phyloP scores from a whole-genome alignment of 2,329 filamentous ascomycete genomes.

The Nemania abortiva region DNA sequence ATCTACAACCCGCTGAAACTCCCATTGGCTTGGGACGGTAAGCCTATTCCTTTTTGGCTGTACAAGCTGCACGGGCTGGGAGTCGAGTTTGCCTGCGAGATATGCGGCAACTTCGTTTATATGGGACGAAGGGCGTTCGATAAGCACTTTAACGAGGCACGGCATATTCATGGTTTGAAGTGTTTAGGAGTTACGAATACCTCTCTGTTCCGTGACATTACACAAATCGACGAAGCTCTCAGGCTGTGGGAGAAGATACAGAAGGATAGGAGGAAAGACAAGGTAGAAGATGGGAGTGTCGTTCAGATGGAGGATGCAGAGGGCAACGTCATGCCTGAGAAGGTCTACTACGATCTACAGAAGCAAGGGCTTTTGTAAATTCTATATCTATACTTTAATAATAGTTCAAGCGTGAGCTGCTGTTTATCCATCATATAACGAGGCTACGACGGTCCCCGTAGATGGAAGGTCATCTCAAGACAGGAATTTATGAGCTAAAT shows the following conservation, averaged over 20 bases:
- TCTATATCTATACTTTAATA: slow-evolving; percentile 20
- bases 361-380: slow-evolving; percentile 85
- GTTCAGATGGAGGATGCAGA: slow-evolving; percentile 99
- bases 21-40: slow-evolving; percentile 96
- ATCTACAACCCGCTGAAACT: slow-evolving; percentile 98
- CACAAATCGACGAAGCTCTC: slow-evolving; percentile 87
- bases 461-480: background rate
- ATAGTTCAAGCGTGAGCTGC: background rate
- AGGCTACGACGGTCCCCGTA: background rate
- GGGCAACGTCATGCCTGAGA: slow-evolving; percentile 99
- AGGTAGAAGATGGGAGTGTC: slow-evolving; percentile 81
- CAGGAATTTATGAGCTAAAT: background rate
- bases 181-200: slow-evolving; percentile 95
- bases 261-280: slow-evolving; percentile 82
- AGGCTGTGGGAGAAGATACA: slow-evolving; percentile 94
- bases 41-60: slow-evolving; percentile 98
- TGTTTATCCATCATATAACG: background rate
- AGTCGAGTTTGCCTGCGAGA: slow-evolving; percentile 94
- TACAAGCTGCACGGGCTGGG: slow-evolving; percentile 97
- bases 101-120: slow-evolving; percentile 99
- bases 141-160: slow-evolving; percentile 96
- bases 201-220: slow-evolving; percentile 93
- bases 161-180: slow-evolving; percentile 93
- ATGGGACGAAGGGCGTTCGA: slow-evolving; percentile 97
- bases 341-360: slow-evolving; percentile 95